A percentile compares a stretch with the other conserved stretches of the same genome.
These are phyloP conservation scores for Chamaecyparis obtusa DNA, from an alignment of 75 land plant species.

Conservation along the genomic window DNA sequence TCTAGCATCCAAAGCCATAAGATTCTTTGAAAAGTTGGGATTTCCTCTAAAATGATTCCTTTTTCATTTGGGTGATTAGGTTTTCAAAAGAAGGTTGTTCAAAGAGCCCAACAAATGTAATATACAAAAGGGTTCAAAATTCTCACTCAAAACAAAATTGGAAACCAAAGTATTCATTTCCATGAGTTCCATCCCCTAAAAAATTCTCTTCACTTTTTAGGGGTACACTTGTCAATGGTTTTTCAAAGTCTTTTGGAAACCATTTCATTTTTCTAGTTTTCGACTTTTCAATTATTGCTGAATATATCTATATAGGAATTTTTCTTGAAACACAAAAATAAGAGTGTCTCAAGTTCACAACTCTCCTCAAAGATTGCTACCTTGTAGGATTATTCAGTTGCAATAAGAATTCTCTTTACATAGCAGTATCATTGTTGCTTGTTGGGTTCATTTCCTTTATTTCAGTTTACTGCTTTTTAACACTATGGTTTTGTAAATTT, in stretches of 20 bases:
- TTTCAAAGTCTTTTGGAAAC: too few species aligned
- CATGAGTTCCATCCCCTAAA: background rate
- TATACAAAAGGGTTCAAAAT: too few species aligned
- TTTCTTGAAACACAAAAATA: too few species aligned
- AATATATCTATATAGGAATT: background rate
- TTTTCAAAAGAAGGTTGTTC: too few species aligned
- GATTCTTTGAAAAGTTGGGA: too few species aligned
- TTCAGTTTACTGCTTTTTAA: background rate
- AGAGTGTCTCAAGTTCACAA: background rate
- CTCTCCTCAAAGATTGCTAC: background rate
- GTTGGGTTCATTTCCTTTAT: background rate
- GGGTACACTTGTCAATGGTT: background rate
- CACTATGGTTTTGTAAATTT: background rate
- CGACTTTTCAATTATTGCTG: background rate
- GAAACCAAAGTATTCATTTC: background rate
- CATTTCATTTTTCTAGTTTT: background rate
- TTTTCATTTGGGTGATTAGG: background rate
- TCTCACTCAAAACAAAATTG: too few species aligned
- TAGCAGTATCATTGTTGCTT: background rate
- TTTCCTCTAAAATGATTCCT: background rate
- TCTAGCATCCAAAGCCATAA: background rate
- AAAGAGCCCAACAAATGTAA: background rate
- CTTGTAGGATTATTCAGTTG: background rate
- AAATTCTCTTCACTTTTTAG: too few species aligned
- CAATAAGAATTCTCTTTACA: background rate